A percentile compares a stretch with the other conserved stretches of the same genome.
Conservation (phyloP, 345 rosid genomes). For the Toxicodendron radicans region DNA sequence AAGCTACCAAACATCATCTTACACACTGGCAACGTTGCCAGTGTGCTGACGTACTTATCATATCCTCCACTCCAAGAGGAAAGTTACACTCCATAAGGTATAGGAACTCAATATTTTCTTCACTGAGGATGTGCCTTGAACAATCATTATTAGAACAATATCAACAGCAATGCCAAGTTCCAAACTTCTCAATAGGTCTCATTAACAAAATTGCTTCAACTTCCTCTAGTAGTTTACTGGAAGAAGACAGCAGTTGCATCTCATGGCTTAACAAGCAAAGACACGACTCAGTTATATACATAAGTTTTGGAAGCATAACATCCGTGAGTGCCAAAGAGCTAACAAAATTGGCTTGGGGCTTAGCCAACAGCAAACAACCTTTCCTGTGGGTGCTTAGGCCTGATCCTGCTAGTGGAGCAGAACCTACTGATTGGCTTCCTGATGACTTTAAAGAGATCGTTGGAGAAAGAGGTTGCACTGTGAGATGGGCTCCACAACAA, state of each 20-base stretch:
- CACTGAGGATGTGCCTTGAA: background rate
- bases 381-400: slow-evolving; percentile 15
- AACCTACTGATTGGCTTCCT: background rate
- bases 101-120: background rate
- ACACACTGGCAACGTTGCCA: slow-evolving; percentile 10
- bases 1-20: too few species aligned
- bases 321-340: background rate
- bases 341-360: slow-evolving; percentile 14
- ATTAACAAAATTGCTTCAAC: background rate
- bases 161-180: background rate
- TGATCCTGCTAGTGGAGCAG: background rate
- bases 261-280: background rate
- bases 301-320: background rate
- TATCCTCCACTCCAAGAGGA: background rate
- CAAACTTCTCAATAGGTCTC: background rate
- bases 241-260: background rate
- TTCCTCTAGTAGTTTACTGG: background rate
- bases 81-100: background rate
- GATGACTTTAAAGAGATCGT: background rate
- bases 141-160: background rate
- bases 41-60: background rate
- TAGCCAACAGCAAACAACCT: slow-evolving; percentile 9
- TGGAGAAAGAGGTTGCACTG: background rate
- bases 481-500: slow-evolving; percentile 11
- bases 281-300: background rate